These are phyloP conservation scores for Wallemia ichthyophaga DNA, from an alignment of 1,284 basidiomycete species.

Conservation along the genomic window DNA sequence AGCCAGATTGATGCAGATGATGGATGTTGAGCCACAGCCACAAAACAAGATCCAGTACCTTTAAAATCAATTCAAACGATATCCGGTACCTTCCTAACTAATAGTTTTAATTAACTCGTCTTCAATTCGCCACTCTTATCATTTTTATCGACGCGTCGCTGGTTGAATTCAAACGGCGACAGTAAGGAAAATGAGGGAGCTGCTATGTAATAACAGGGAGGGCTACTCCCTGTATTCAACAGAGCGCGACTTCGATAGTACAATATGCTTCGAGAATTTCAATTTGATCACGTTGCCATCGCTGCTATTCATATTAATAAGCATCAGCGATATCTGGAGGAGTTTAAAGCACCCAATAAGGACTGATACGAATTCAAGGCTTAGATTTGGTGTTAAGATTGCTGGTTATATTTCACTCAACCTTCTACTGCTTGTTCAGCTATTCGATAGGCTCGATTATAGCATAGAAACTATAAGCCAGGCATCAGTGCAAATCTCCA, in stretches of 20 bases:
- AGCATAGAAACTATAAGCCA: conserved; percentile 2
- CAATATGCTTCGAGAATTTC: conserved; percentile 53
- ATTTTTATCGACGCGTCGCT: neutral
- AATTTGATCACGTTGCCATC: conserved; percentile 28
- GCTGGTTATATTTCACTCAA: conserved; percentile 11
- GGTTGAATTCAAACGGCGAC: neutral
- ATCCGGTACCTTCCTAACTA: no score
- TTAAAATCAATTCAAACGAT: no score
- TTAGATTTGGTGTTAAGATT: conserved; percentile 26
- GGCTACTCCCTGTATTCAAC: conserved; percentile 34
- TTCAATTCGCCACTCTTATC: neutral
- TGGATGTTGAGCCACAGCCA: no score
- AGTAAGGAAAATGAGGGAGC: neutral
- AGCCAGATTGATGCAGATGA: no score
- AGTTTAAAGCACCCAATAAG: conserved; percentile 9
- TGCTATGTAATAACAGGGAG: conserved; percentile 14
- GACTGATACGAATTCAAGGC: conserved; percentile 17
- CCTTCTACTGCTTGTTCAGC: conserved; percentile 10
- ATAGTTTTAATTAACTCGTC: no score
- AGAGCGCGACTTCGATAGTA: conserved; percentile 39
- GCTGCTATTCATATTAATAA: conserved; percentile 22
- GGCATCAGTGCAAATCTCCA: conserved; percentile 2
- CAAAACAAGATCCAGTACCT: no score
- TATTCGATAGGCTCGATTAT: conserved; percentile 10
- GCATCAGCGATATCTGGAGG: conserved; percentile 15